Percentiles rank a stretch among this genome's conserved stretches.
phyloP scores from a whole-genome alignment of 106 monocot genomes.

The Phalaenopsis aphrodite region DNA sequence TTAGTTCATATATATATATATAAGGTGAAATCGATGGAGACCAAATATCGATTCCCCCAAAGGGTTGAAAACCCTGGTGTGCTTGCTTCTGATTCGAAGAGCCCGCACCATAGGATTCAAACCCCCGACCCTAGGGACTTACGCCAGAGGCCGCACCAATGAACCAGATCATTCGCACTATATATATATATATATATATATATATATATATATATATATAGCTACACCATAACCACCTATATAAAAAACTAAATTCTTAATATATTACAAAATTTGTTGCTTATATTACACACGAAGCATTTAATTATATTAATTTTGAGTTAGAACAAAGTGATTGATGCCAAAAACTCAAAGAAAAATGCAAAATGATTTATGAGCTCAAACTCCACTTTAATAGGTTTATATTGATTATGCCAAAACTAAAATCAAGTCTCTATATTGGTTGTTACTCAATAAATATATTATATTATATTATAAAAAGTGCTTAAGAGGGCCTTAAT shows the following conservation, averaged over 20 bases:
- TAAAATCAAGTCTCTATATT: neutral
- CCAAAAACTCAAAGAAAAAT: neutral
- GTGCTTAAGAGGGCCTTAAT: neutral
- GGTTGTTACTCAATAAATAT: neutral
- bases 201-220: no score
- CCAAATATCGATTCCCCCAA: no score
- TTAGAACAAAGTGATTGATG: neutral
- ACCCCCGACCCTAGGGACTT: no score
- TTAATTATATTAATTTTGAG: neutral
- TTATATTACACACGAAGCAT: neutral
- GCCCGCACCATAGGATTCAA: no score
- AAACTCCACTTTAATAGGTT: neutral
- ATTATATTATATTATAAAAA: neutral
- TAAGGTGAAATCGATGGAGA: no score
- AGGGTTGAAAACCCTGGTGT: no score
- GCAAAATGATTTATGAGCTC: neutral
- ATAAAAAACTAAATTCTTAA: neutral
- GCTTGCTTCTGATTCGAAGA: no score
- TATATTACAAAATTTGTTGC: neutral
- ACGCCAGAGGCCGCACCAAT: no score
- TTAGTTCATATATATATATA: no score
- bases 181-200: no score
- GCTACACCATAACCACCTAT: neutral
- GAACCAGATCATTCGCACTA: no score
- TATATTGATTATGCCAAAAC: neutral